Base-by-base conservation (phyloP, 2,329 filamentous ascomycete species). In the Talaromyces sp. region DNA sequence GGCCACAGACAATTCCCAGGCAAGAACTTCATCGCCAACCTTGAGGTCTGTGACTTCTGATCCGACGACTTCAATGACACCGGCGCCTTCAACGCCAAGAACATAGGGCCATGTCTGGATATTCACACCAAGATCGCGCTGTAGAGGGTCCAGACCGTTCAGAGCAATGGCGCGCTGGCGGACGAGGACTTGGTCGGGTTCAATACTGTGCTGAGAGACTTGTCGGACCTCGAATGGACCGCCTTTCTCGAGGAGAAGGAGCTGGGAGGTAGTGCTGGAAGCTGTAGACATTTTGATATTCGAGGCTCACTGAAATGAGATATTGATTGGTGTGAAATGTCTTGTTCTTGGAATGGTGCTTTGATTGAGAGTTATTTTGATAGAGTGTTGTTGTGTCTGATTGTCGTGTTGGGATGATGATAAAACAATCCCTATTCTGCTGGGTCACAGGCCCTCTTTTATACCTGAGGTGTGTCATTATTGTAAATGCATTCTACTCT, bases 61-160 rank as follows among this genome's bases (percentile, higher is more conserved):
- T 6, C 76, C 76, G 11, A 75, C 68, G 4, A 67, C 67, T 58
- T 76, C 76, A 37, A 77, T 66, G 1, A 72, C 61, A 4, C 76
- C 76, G 9, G 75, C 71, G 0, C 69, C 68, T 21, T 77, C 75
- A 14, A 75, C 65, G 12, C 75, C 75, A 5, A 76, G 69, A 12
- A 76, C 68, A 14, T 69, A 63, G 7, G 75, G 75, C 72, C 73
- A 77, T 2, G 62, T 42, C 23, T 66, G 60, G 37, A 74, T 65
- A 50, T 68, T 65, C 16, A 70, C 65, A 1, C 73, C 73, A 7
- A 70, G 65, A 44, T 71, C 58, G 1, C 72, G 65, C 40, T 70
- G 73, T 64, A 77, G 76, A 63, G 67, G 70, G 52, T 77, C 76
- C 1, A 75, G 67, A 0, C 68, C 70, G 52, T 77, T 77, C 23